Evolutionary conservation across 495 filamentous ascomycete genomes (phyloP).

Genomic region (Podospora comata): DNA sequence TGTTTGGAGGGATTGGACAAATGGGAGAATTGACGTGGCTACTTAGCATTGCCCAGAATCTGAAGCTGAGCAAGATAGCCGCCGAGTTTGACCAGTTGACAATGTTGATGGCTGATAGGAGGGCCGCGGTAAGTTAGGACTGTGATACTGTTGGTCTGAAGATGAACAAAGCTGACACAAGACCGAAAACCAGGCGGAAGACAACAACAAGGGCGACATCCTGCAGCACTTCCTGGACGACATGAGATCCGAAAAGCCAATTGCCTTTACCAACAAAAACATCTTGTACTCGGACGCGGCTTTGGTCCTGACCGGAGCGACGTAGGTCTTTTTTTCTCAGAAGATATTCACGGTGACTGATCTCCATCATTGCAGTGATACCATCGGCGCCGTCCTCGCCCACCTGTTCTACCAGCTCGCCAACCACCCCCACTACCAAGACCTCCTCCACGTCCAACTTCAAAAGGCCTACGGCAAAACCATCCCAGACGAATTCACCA

Average conservation of each 20-base stretch:
- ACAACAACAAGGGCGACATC: slow-evolving; percentile 18
- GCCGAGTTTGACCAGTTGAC: slow-evolving; percentile 21
- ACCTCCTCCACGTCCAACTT: slow-evolving; percentile 12
- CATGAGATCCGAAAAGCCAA: slow-evolving; percentile 16
- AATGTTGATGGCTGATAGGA: slow-evolving; percentile 15
- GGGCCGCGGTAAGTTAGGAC: slow-evolving; percentile 13
- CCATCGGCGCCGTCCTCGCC: slow-evolving; percentile 21
- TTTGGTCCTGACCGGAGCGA: slow-evolving; percentile 21
- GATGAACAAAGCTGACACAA: neutral
- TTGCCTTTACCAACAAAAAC: slow-evolving; percentile 19
- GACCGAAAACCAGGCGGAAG: slow-evolving; percentile 4
- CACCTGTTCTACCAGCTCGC: slow-evolving; percentile 24
- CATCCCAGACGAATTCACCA: slow-evolving; percentile 16
- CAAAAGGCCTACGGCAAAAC: slow-evolving; percentile 15
- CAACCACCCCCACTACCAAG: slow-evolving; percentile 6
- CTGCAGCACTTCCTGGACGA: slow-evolving; percentile 25
- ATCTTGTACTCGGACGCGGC: slow-evolving; percentile 20
- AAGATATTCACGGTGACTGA: neutral
- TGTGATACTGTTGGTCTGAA: neutral
- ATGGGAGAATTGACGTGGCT: slow-evolving; percentile 24
- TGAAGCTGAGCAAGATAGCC: slow-evolving; percentile 9
- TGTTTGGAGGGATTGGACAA: slow-evolving; percentile 18
- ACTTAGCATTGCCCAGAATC: slow-evolving; percentile 7
- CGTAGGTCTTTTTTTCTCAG: neutral
- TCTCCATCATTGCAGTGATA: slow-evolving; percentile 10